These are phyloP conservation scores for Yamagishiella unicocca DNA, from an alignment of 139 green algal species.

Conservation along the genomic window DNA sequence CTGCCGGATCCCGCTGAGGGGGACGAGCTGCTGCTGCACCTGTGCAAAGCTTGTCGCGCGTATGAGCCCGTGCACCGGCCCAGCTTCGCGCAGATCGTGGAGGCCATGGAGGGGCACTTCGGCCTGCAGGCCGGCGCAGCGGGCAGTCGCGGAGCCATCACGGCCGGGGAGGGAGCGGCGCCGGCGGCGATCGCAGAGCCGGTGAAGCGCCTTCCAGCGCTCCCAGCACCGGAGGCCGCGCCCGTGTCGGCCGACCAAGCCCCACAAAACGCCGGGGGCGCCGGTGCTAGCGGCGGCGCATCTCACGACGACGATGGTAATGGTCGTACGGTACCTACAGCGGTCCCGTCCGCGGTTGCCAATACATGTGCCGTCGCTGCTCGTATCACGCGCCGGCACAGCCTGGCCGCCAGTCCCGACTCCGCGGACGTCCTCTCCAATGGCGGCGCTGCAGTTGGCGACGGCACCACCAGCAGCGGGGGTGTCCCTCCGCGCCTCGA, in stretches of 20 bases:
- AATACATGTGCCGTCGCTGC: not conserved
- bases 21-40: constrained; percentile 38
- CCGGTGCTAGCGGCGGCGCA: too few relatives aligned
- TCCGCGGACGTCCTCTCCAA: not conserved
- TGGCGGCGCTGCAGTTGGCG: not conserved
- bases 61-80: constrained; percentile 44
- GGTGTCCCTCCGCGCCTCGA: not conserved
- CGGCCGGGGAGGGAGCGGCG: not conserved
- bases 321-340: too few relatives aligned
- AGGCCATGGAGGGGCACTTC: constrained; percentile 31
- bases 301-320: too few relatives aligned
- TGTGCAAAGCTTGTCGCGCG: constrained; percentile 47
- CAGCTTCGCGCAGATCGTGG: constrained; percentile 42
- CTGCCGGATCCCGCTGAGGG: constrained; percentile 25
- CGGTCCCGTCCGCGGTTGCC: not conserved
- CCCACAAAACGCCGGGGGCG: too few relatives aligned
- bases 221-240: not conserved
- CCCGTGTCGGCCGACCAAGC: too few relatives aligned
- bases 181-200: not conserved
- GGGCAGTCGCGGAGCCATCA: not conserved
- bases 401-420: not conserved
- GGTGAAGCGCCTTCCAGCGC: not conserved
- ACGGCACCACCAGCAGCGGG: not conserved
- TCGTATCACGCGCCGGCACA: constrained; percentile 1
- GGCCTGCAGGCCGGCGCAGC: not conserved